Evolutionary conservation across 257 asterid species (phyloP), one percentile per base, ranked within the genome.

Genomic region (Orobanche coerulescens): DNA sequence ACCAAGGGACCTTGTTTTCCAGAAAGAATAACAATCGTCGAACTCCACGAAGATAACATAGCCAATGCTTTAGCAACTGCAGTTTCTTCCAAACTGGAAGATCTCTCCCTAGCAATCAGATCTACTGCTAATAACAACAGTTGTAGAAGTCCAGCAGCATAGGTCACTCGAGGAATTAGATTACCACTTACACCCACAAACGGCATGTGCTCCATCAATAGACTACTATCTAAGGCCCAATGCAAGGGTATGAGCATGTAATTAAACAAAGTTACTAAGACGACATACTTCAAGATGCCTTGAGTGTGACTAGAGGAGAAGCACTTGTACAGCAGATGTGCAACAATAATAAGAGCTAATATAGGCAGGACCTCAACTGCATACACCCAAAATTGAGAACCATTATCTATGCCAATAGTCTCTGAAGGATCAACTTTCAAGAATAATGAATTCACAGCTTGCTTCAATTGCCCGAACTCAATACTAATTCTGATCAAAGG

Each of bases 1-100:
- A 71, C 78, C 81, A 88, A 71, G 62, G 98, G 78, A 18, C 98
- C 97, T 77, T 92, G 98, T 74, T 83, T 88, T 66, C 98, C 97
- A 11, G 97, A 84, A 37, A 92, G 73, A 71, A 92, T 53, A 57
- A 92, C 86, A 56, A 82, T 64, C 7, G 91, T 83, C 34, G 97
- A 74, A 74, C 95, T 82, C 93, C 94, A 84, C 50, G 87, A 76
- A 60, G 87, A 82, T 67, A 88, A 70, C 86, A 92, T 59, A 65
- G 89, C 84, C 75, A 80, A 71, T 57, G 77, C 87, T 77, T 76
- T 81, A 55, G 54, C 56, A 48, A 61, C 48, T 61, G 81, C 71
- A 58, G 46, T 76, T 69, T 75, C 81, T 61, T 79, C 86, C 64
- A 58, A 59, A 67, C 67, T 71, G 5, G 59, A 51, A 50, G 69